Percentiles rank a stretch among this genome's conserved stretches.
These are phyloP conservation scores for Epichloe uncinata DNA, from an alignment of 2,329 filamentous ascomycete species.

Conservation along the genomic window DNA sequence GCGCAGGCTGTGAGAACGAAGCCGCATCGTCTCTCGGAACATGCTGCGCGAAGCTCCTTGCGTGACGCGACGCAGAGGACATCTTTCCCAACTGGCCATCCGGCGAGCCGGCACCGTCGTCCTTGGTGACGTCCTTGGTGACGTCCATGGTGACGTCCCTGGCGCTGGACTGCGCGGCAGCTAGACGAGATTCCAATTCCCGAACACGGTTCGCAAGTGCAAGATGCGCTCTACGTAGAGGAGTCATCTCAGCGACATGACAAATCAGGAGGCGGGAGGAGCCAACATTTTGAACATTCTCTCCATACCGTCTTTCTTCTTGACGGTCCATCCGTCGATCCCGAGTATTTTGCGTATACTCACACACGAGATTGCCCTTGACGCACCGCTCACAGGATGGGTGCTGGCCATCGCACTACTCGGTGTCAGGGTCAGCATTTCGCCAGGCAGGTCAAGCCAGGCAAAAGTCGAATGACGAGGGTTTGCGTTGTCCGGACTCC, in stretches of 20 bases:
- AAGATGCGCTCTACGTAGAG: neutral
- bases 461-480: neutral
- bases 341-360: conserved; percentile 11
- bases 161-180: neutral
- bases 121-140: neutral
- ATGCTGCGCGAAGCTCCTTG: conserved; percentile 1
- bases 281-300: neutral
- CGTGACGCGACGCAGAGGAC: neutral
- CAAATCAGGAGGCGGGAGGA: too few relatives aligned
- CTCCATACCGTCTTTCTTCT: conserved; percentile 10
- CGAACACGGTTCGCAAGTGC: conserved; percentile 2
- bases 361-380: conserved; percentile 7
- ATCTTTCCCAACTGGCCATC: neutral
- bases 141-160: neutral
- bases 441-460: neutral
- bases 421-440: neutral
- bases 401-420: conserved; percentile 11
- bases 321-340: conserved; percentile 14
- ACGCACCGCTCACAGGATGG: conserved; percentile 12
- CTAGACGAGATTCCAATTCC: conserved; percentile 1
- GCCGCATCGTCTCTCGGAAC: neutral
- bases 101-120: neutral
- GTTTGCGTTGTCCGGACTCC: neutral
- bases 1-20: conserved; percentile 4
- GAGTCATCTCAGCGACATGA: neutral